Evolutionary conservation across 2,329 filamentous ascomycete species (phyloP).

Genomic region (Botryotinia globosa): DNA sequence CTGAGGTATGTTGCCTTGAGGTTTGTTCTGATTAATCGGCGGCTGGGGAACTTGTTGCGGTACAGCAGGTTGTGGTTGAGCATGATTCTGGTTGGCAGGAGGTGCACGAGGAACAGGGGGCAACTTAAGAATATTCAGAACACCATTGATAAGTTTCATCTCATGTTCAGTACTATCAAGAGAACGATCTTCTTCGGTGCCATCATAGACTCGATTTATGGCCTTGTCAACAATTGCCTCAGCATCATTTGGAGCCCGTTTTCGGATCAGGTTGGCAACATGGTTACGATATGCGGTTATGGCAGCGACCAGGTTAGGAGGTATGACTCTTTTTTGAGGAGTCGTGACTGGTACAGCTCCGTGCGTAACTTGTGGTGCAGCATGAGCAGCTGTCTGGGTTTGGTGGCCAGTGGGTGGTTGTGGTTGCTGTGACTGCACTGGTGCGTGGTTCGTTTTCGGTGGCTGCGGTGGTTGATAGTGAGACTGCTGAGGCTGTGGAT

Average conservation of each 20-base stretch:
- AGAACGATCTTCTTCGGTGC: constrained; percentile 28
- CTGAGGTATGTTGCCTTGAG: constrained; percentile 26
- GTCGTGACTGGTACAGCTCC: not conserved
- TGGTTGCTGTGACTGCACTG: not conserved
- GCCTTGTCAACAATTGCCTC: constrained; percentile 37
- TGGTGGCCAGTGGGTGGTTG: constrained; percentile 12
- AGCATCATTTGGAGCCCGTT: constrained; percentile 24
- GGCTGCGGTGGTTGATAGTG: constrained; percentile 22
- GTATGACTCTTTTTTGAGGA: not conserved
- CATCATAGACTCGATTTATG: constrained; percentile 35
- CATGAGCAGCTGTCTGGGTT: not conserved
- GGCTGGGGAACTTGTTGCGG: constrained; percentile 23
- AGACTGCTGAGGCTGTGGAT: constrained; percentile 13
- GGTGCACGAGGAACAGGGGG: constrained; percentile 7
- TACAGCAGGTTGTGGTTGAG: constrained; percentile 17
- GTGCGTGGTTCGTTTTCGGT: constrained; percentile 6
- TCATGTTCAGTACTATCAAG: constrained; percentile 28
- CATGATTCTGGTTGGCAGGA: constrained; percentile 1
- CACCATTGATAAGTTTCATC: constrained; percentile 32
- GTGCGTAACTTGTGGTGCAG: not conserved
- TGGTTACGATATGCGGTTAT: constrained; percentile 34
- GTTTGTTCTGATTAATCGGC: constrained; percentile 27
- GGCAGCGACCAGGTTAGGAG: not conserved
- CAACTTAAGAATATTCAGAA: constrained; percentile 13
- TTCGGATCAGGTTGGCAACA: constrained; percentile 27